Evolutionary conservation across 495 filamentous ascomycete genomes (phyloP), one percentile per base, ranked within the genome.

Genomic region (Penicillium turbatum): DNA sequence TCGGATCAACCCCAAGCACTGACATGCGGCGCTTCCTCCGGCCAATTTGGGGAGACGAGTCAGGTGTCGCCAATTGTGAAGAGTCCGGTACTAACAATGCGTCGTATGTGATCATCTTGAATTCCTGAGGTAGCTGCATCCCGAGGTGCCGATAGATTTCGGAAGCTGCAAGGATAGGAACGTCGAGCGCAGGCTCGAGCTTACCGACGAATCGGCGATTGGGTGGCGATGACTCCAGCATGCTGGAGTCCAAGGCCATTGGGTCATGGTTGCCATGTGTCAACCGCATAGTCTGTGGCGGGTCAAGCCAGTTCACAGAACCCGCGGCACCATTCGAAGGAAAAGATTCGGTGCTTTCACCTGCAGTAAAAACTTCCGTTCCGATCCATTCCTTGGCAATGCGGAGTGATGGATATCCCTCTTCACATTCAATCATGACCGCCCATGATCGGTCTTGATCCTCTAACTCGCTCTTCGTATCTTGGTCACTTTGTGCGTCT

Each of bases 121-220:
- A 73, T 17, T 85, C 77, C 29, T 79, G 75, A 2, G 84, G 76
- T 32, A 80, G 55, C 15, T 72, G 65, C 17, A 81, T 69, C 15
- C 80, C 83, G n/a, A 88, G 75, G 17, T 82, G 75, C 47, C 81
- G 73, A 40, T 85, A 83, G 31, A 97, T 82, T 6, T 86, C 78
- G 2, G 82, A 65, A 29, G 87, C 89, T 8, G 86, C 74, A 30
- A 76, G 66, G 30, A 85, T 78, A 0, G 92, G 86, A 40, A 97
- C 70, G 8, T 88, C 78, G 11, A 98, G 67, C 0, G 91, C 88
- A 5, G 93, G 93, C 45, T 96, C 87, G 30, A 97, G 82, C 27
- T 79, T 86, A 3, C 88, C 91, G 36, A 87, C 78, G 67, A 98
- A 97, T 16, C 86, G 83, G 37, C 90, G 84, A 30, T 92, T 82